Evolutionary conservation across 108 stramenopile genomes (phyloP), one percentile per base, ranked within the genome.

Genomic region (Nitzschia palea): DNA sequence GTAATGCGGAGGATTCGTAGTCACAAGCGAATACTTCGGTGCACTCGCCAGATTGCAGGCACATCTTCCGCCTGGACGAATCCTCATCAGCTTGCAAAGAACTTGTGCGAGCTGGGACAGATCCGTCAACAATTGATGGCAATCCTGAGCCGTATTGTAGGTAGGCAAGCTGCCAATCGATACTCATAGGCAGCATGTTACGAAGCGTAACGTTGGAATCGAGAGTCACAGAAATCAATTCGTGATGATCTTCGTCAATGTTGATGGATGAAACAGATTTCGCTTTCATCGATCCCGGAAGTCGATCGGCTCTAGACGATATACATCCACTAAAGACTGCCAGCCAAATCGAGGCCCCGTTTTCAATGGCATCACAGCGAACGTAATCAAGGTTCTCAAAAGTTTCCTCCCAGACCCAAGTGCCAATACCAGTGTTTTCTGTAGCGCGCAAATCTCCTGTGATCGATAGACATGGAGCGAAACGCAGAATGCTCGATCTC

Each of bases 181-280:
- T 47, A 25, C 26, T 31, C 22, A 69, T 64, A 9, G 87, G 87
- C 42, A 88, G 54, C 77, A 88, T 74, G 58, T 88, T 88, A 44
- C 81, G 61, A 0, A 88, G 32, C 12, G 84, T 80, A 14, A 85
- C 30, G 30, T 75, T 54, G 12, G 81, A 68, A 60, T 84, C 84
- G 5, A 88, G 30, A 25, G 77, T 65, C 12, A 87, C 43, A 18
- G 71, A 70, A 15, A 70, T 62, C 14, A 70, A 48, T 67, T 64
- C 71, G 34, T 61, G 26, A 6, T 30, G 26, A 22, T 67, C 73
- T n/a, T 50, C 50, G 33, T 73, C 56, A 17, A 33, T 32, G 27
- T 47, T 32, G 14, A 26, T 20, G 5, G 34, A 37, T 3, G 37
- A 60, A 10, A 30, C 14, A 18, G 27, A 5, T 26, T 17, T 60